phyloP scores from a whole-genome alignment of 306 rosid genomes.

The Quercus wislizeni region DNA sequence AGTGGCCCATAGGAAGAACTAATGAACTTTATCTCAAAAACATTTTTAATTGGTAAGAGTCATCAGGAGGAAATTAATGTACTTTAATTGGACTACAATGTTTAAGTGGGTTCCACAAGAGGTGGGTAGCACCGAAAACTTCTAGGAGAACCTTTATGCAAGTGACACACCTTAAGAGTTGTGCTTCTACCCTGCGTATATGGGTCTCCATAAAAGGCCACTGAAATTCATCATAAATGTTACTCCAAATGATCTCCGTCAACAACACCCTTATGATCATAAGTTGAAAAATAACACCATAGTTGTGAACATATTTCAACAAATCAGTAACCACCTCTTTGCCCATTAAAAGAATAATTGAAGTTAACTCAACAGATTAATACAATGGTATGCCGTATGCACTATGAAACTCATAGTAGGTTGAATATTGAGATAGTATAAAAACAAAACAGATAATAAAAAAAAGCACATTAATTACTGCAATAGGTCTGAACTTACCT shows the following conservation, averaged over 20 bases:
- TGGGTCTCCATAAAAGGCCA: neutral
- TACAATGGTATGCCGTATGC: neutral
- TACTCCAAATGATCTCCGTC: neutral
- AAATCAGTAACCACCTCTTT: neutral
- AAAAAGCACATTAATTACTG: neutral
- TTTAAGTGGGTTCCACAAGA: neutral
- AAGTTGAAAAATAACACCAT: neutral
- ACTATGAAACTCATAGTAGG: constrained; percentile 2
- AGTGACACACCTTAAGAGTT: neutral
- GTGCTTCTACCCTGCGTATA: neutral
- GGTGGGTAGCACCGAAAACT: too few relatives aligned
- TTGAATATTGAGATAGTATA: neutral
- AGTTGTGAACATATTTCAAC: neutral
- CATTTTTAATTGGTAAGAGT: too few relatives aligned
- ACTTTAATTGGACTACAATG: too few relatives aligned
- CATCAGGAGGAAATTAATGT: too few relatives aligned
- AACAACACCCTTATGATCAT: too few relatives aligned
- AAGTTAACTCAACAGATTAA: neutral
- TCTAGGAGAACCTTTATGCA: neutral
- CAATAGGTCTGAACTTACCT: constrained; percentile 41
- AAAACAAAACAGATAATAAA: neutral
- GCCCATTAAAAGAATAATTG: neutral
- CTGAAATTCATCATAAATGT: neutral
- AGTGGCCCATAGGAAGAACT: too few relatives aligned
- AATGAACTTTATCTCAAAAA: too few relatives aligned